Base-by-base conservation (phyloP, 2,329 filamentous ascomycete species). In the Penicillium sp. region DNA sequence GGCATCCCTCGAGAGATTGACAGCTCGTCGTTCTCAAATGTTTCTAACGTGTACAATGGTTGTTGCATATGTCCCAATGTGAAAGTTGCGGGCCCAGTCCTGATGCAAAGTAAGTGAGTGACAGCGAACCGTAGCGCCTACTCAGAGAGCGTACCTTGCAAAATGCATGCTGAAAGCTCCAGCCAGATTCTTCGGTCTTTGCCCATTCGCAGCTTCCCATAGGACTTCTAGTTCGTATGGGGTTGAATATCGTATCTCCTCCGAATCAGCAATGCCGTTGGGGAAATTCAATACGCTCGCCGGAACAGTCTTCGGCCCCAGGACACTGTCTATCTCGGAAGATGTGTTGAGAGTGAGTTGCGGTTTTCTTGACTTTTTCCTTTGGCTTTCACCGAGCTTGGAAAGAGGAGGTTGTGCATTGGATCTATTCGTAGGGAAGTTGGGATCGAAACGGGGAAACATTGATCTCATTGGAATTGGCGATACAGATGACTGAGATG, bases 201-300 rank as follows among this genome's bases (percentile, higher is more conserved):
- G 72, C 1, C 73, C 73, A 59, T 75, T 75, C 36, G 73, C 67
- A 35, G 67, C 66, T 37, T 74, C 71, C 73, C 73, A 75, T 27
- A 76, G 52, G 32, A 60, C 62, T 39, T 62, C 61, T 8, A 76
- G 59, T 35, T 73, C 69, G 40, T 66, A 61, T 9, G 59, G 51
- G 5, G 70, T 65, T 4, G 72, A 72, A 43, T 71, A 70, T n/a
- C 57, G 60, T 2, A 62, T 51, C 34, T 63, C 63, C 9, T 61
- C 59, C n/a, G 64, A 55, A 26, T 68, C 68, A 39, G 69, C 57
- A 27, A 61, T 55, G 11, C 65, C 66, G 18, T 59, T 56, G 2
- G 70, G 70, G 38, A 74, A 72, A 48, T 72, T 64, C 43, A 71
- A 49, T 4, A 74, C 61, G 36, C 68, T 72, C 1, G 71, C 66